Conservation (phyloP, 2,329 filamentous ascomycete species). For the Fusarium tanahbumbuense region DNA sequence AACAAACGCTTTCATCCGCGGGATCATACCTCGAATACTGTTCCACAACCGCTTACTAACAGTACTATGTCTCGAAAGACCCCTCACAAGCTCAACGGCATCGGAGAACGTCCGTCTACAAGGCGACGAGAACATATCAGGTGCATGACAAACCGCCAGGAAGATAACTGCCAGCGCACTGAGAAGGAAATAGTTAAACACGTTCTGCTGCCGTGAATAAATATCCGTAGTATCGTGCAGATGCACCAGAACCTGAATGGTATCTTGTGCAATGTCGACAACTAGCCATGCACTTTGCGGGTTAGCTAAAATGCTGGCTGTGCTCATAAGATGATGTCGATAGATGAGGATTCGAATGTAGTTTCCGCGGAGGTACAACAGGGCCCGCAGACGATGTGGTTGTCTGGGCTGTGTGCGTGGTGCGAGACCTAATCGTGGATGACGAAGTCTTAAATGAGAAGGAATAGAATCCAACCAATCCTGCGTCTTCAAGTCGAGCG, state of each 20-base stretch:
- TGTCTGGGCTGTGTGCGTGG: constrained; percentile 50
- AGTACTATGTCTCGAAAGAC: constrained; percentile 49
- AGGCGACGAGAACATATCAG: constrained; percentile 54
- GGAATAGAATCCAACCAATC: constrained; percentile 61
- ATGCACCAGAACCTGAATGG: constrained; percentile 46
- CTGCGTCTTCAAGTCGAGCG: constrained; percentile 57
- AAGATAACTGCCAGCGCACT: constrained; percentile 48
- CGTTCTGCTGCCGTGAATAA: constrained; percentile 46
- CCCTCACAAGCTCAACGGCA: constrained; percentile 49
- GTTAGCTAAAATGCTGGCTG: constrained; percentile 52
- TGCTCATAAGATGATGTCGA: constrained; percentile 55
- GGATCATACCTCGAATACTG: constrained; percentile 51
- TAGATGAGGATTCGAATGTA: constrained; percentile 59
- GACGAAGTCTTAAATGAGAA: constrained; percentile 52
- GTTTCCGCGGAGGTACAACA: constrained; percentile 59
- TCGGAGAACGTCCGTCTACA: constrained; percentile 50
- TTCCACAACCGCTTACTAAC: constrained; percentile 52
- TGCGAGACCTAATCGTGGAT: constrained; percentile 52
- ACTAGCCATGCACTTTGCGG: constrained; percentile 53
- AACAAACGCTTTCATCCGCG: constrained; percentile 47
- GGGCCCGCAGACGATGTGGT: constrained; percentile 55
- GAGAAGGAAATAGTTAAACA: constrained; percentile 48
- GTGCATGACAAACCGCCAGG: constrained; percentile 58
- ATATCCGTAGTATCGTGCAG: constrained; percentile 46
- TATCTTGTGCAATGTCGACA: constrained; percentile 50